phyloP scores from a whole-genome alignment of 1,284 basidiomycete species.

The Bjerkandera adusta region DNA sequence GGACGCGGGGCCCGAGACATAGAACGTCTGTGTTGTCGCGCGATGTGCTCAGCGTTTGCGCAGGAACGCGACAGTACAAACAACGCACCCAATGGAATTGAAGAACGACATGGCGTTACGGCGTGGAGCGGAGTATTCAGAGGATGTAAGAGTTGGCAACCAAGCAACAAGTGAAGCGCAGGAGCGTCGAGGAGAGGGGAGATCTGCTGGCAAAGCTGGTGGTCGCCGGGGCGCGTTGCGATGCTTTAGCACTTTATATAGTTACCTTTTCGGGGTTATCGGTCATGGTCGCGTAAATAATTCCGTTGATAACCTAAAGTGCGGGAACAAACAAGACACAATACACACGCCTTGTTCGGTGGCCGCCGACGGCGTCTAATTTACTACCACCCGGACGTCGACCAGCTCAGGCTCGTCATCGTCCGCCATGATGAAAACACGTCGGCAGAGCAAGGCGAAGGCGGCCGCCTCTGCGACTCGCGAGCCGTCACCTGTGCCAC shows the following conservation, averaged over 20 bases:
- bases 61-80: neutral
- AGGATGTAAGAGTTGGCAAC: conserved; percentile 1
- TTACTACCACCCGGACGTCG: conserved; percentile 10
- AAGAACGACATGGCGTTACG: conserved; percentile 66
- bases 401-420: conserved; percentile 17
- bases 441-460: conserved; percentile 42
- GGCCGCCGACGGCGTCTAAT: neutral
- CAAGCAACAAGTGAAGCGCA: conserved; percentile 7
- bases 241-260: conserved; percentile 13
- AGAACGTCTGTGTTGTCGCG: conserved; percentile 50
- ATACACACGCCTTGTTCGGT: conserved; percentile 17
- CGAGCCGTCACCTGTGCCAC: conserved; percentile 23
- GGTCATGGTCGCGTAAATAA: too few relatives aligned
- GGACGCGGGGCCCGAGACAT: conserved; percentile 66
- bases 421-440: conserved; percentile 34
- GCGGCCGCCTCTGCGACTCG: conserved; percentile 32
- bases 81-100: conserved; percentile 68
- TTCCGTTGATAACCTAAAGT: too few relatives aligned
- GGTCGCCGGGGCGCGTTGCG: conserved; percentile 12
- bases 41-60: conserved; percentile 3
- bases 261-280: conserved; percentile 1
- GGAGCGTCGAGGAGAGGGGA: neutral
- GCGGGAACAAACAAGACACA: conserved; percentile 26
- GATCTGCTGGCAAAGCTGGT: conserved; percentile 6
- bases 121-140: neutral